A percentile compares a stretch with the other conserved stretches of the same genome.
phyloP scores from a whole-genome alignment of 352 stramenopile species.

The Phytophthora pini region DNA sequence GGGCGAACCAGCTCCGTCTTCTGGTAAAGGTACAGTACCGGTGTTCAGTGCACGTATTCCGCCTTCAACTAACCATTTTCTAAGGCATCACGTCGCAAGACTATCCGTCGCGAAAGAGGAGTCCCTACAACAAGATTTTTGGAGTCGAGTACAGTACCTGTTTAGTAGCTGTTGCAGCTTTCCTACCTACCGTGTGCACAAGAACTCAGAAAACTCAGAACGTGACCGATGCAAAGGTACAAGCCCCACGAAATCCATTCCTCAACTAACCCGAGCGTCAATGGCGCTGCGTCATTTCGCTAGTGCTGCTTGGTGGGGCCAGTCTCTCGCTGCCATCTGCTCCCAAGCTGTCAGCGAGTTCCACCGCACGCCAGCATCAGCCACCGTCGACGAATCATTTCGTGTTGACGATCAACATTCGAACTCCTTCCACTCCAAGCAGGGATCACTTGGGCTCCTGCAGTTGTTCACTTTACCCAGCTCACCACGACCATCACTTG shows the following conservation, averaged over 20 bases:
- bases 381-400: conserved; percentile 22
- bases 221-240: neutral
- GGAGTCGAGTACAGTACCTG: too few species aligned
- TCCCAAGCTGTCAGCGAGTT: conserved; percentile 23
- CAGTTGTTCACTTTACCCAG: neutral
- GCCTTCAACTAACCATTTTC: too few species aligned
- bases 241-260: too few species aligned
- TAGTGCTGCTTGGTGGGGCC: neutral
- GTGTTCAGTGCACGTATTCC: too few species aligned
- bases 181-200: too few species aligned
- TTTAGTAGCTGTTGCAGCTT: too few species aligned
- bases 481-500: conserved; percentile 27
- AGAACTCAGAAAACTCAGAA: conserved; percentile 8
- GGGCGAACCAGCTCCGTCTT: neutral
- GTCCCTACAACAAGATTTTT: too few species aligned
- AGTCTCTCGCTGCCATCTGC: conserved; percentile 8
- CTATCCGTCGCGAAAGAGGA: too few species aligned
- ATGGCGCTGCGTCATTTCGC: neutral
- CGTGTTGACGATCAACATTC: conserved; percentile 15
- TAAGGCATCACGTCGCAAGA: too few species aligned
- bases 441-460: conserved; percentile 23
- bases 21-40: too few species aligned
- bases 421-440: neutral
- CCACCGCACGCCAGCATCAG: conserved; percentile 29
- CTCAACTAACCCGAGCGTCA: neutral